Conservation (phyloP, 2,329 filamentous ascomycete species). For the Microcyclosporella mali region DNA sequence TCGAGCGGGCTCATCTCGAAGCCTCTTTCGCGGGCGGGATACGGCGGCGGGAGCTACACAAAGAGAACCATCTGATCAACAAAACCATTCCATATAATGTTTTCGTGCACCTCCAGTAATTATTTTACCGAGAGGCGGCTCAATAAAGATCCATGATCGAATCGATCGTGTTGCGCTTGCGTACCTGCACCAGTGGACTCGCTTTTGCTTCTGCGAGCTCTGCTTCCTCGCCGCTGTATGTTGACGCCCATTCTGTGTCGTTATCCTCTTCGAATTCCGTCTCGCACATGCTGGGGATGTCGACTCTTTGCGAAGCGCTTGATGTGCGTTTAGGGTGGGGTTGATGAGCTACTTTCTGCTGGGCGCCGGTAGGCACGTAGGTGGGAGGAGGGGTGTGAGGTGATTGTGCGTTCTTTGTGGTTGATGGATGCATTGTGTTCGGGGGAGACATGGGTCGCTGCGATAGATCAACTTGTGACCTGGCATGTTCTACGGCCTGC, state of each 20-base stretch:
- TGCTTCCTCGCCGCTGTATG: slow-evolving; percentile 26
- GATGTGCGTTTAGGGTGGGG: slow-evolving; percentile 4
- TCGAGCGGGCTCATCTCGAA: slow-evolving; percentile 16
- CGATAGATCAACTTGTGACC: slow-evolving; percentile 12
- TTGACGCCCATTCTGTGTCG: slow-evolving; percentile 19
- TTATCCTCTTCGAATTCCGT: slow-evolving; percentile 21
- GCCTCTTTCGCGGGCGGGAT: slow-evolving; percentile 1
- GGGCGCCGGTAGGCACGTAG: slow-evolving; percentile 6
- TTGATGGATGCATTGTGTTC: background rate
- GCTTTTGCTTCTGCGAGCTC: slow-evolving; percentile 18
- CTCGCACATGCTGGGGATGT: slow-evolving; percentile 20
- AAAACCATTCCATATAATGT: slow-evolving; percentile 16
- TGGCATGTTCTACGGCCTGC: slow-evolving; percentile 8
- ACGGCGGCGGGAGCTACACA: slow-evolving; percentile 1
- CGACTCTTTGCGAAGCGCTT: slow-evolving; percentile 6
- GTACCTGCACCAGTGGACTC: slow-evolving; percentile 26
- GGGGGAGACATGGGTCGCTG: slow-evolving; percentile 3
- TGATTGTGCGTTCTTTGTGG: background rate
- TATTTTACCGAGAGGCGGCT: background rate
- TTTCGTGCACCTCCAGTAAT: too few relatives aligned
- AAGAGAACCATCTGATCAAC: slow-evolving; percentile 7
- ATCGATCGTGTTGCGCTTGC: slow-evolving; percentile 24
- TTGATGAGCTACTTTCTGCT: slow-evolving; percentile 3
- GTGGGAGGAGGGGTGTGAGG: slow-evolving; percentile 6
- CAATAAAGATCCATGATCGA: slow-evolving; percentile 24